These are phyloP conservation scores for Aspergillus awamori DNA, from an alignment of 2,329 filamentous ascomycete genomes.

Conservation along the genomic window DNA sequence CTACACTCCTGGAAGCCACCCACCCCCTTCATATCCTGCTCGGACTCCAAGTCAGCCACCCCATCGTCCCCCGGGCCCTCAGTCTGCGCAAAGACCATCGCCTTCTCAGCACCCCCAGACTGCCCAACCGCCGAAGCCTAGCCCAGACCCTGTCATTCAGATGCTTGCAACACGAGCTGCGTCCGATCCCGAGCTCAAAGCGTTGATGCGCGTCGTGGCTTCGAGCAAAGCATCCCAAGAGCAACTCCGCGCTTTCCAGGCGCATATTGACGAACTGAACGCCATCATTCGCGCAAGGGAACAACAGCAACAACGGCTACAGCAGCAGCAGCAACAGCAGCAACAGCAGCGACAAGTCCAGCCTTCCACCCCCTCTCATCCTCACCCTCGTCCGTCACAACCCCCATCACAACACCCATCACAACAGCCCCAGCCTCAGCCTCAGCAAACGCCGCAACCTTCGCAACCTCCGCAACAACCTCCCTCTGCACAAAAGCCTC, in stretches of 20 bases:
- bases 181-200: conserved; percentile 52
- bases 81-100: conserved; percentile 32
- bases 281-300: conserved; percentile 51
- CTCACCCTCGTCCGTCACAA: conserved; percentile 24
- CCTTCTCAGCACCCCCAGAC: conserved; percentile 32
- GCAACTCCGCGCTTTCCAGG: conserved; percentile 53
- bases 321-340: conserved; percentile 30
- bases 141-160: conserved; percentile 55
- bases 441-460: conserved; percentile 14
- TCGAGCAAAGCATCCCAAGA: conserved; percentile 53
- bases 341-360: conserved; percentile 30
- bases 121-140: conserved; percentile 46
- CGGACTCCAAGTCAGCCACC: conserved; percentile 20
- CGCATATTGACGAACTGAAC: conserved; percentile 56
- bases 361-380: conserved; percentile 20
- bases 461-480: conserved; percentile 9
- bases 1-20: conserved; percentile 28
- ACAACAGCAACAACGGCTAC: conserved; percentile 42
- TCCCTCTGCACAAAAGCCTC: conserved; percentile 19
- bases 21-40: conserved; percentile 24
- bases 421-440: conserved; percentile 11
- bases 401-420: conserved; percentile 17
- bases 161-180: conserved; percentile 56
- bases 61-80: conserved; percentile 26
- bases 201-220: conserved; percentile 55